These are phyloP conservation scores for Panellus pusillus DNA, from an alignment of 768 basidiomycete species.

Conservation along the genomic window DNA sequence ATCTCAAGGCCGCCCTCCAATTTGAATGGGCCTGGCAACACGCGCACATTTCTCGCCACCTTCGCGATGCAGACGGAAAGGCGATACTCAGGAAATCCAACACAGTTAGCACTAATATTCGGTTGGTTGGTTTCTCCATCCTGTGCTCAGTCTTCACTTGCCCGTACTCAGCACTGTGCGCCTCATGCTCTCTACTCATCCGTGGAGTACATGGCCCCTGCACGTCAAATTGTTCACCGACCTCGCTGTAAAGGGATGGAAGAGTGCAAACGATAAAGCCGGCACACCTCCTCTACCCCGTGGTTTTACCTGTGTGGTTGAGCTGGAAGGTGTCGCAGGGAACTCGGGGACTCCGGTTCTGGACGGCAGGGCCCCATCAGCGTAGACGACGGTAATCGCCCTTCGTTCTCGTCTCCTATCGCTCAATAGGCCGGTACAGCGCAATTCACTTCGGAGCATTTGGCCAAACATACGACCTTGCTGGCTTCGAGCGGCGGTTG, in stretches of 20 bases:
- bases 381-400: constrained; percentile 52
- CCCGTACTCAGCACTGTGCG: constrained; percentile 49
- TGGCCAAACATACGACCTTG: constrained; percentile 48
- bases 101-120: constrained; percentile 45
- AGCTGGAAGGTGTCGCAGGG: constrained; percentile 72
- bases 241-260: constrained; percentile 59
- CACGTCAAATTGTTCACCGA: constrained; percentile 74
- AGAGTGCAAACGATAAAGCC: constrained; percentile 28
- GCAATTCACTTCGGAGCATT: constrained; percentile 47
- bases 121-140: constrained; percentile 30
- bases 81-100: constrained; percentile 38
- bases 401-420: constrained; percentile 8
- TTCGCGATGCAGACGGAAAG: constrained; percentile 45
- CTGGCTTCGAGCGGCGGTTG: constrained; percentile 34
- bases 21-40: constrained; percentile 92
- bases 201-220: constrained; percentile 73
- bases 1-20: constrained; percentile 60
- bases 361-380: constrained; percentile 57
- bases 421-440: constrained; percentile 31
- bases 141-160: background rate
- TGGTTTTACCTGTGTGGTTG: constrained; percentile 51
- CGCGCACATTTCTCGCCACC: constrained; percentile 66
- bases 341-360: constrained; percentile 53
- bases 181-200: constrained; percentile 62
- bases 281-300: constrained; percentile 40